Evolutionary conservation across 1,284 basidiomycete species (phyloP).

Genomic region (Sphagnurus paluster): DNA sequence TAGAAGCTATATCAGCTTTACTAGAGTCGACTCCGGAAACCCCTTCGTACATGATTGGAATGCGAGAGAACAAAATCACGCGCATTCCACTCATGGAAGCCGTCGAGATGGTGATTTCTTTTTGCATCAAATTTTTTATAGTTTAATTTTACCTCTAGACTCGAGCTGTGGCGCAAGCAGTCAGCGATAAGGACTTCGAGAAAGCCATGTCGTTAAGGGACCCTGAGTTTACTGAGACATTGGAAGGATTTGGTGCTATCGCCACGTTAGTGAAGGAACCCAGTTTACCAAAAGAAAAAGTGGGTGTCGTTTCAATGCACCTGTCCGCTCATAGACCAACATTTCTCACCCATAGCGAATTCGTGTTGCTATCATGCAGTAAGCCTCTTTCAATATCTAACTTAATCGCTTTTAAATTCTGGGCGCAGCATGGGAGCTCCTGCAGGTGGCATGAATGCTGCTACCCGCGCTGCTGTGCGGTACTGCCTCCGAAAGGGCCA

Average conservation of each 20-base stretch:
- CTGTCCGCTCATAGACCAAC: not conserved
- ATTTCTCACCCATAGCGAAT: slow-evolving; percentile 55
- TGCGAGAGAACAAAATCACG: slow-evolving; percentile 94
- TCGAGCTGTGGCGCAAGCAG: slow-evolving; percentile 81
- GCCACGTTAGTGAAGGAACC: slow-evolving; percentile 65
- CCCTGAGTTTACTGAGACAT: slow-evolving; percentile 86
- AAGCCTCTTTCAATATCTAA: slow-evolving; percentile 31
- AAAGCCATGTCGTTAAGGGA: slow-evolving; percentile 89
- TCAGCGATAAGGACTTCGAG: slow-evolving; percentile 82
- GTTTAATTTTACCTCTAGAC: slow-evolving; percentile 54
- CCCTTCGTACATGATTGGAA: slow-evolving; percentile 97
- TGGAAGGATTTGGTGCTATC: slow-evolving; percentile 82
- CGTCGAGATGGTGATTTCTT: slow-evolving; percentile 68
- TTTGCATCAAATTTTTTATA: not conserved
- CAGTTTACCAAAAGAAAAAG: slow-evolving; percentile 64
- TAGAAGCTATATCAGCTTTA: slow-evolving; percentile 90
- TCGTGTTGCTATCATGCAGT: slow-evolving; percentile 93
- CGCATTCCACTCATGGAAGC: slow-evolving; percentile 92
- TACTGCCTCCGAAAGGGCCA: slow-evolving; percentile 94
- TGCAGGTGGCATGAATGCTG: slow-evolving; percentile 98
- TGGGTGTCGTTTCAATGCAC: slow-evolving; percentile 29
- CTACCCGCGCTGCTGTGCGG: slow-evolving; percentile 90
- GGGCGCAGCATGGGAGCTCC: slow-evolving; percentile 85
- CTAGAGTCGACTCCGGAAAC: slow-evolving; percentile 88
- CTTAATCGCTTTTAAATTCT: not conserved